phyloP scores from a whole-genome alignment of 1,284 basidiomycete species.

The Pyrrhoderma lamaoense region DNA sequence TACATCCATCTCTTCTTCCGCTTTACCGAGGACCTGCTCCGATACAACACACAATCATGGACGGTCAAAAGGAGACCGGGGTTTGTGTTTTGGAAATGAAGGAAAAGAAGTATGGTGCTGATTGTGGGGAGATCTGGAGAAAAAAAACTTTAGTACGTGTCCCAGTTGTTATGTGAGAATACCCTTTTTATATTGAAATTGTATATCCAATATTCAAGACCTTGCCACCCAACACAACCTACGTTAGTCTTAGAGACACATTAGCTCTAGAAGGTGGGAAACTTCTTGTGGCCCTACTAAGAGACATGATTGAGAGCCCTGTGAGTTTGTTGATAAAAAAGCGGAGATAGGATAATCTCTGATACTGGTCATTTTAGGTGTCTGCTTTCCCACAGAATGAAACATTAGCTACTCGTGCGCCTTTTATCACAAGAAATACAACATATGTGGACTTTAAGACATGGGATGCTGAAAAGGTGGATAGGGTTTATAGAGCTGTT shows the following conservation, averaged over 20 bases:
- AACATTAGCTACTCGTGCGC: constrained; percentile 43
- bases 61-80: constrained; percentile 54
- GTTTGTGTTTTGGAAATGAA: constrained; percentile 66
- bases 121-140: constrained; percentile 56
- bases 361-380: constrained; percentile 31
- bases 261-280: constrained; percentile 64
- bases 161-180: not conserved
- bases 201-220: constrained; percentile 28
- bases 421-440: constrained; percentile 50
- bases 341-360: not conserved
- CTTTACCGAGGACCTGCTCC: constrained; percentile 89
- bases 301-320: constrained; percentile 49
- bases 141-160: constrained; percentile 35
- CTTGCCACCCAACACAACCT: constrained; percentile 44
- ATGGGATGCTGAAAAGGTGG: constrained; percentile 51
- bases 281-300: constrained; percentile 64
- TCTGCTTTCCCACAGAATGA: constrained; percentile 39
- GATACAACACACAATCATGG: constrained; percentile 78
- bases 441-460: constrained; percentile 50
- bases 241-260: constrained; percentile 46
- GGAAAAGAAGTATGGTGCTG: constrained; percentile 49
- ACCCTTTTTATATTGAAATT: not conserved
- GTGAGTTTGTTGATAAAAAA: constrained; percentile 30
- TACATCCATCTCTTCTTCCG: constrained; percentile 89
- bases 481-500: constrained; percentile 59